A percentile compares a stretch with the other conserved stretches of the same genome.
These are phyloP conservation scores for Leccinum imitatum DNA, from an alignment of 768 basidiomycete species.

Conservation along the genomic window DNA sequence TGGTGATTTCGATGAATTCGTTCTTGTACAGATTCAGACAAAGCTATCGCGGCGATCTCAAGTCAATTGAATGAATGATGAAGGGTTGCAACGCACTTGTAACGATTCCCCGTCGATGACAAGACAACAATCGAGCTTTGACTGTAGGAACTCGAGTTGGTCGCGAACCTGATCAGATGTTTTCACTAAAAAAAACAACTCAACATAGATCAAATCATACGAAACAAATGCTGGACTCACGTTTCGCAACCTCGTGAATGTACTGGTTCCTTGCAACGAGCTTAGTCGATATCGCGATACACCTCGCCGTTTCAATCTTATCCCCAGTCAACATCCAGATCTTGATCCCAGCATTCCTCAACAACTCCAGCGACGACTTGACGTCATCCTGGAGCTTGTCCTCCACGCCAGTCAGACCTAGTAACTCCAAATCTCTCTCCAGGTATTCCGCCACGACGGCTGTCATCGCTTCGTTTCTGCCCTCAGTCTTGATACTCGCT, in stretches of 20 bases:
- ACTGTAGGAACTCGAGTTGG: conserved; percentile 90
- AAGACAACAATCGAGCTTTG: conserved; percentile 94
- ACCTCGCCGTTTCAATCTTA: conserved; percentile 98
- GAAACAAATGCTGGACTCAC: conserved; percentile 40
- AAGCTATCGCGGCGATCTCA: conserved; percentile 49
- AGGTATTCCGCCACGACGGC: conserved; percentile 71
- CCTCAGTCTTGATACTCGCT: conserved; percentile 78
- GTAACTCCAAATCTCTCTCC: conserved; percentile 86
- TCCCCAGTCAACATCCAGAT: conserved; percentile 99
- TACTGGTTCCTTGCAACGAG: conserved; percentile 95
- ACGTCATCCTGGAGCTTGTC: conserved; percentile 99
- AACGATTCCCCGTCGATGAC: conserved; percentile 98
- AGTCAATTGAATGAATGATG: neutral
- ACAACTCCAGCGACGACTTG: conserved; percentile 85
- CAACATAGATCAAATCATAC: neutral
- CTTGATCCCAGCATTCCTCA: conserved; percentile 95
- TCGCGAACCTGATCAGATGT: conserved; percentile 80
- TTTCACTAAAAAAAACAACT: conserved; percentile 56
- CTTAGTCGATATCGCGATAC: conserved; percentile 97
- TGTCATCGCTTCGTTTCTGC: conserved; percentile 78
- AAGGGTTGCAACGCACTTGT: conserved; percentile 52
- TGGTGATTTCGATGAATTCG: conserved; percentile 95
- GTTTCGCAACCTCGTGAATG: conserved; percentile 93
- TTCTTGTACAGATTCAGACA: conserved; percentile 88
- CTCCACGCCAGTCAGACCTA: conserved; percentile 97